A percentile compares a stretch with the other conserved stretches of the same genome.
phyloP scores from a whole-genome alignment of 1,284 basidiomycete species.

The Tilletia setariae region DNA sequence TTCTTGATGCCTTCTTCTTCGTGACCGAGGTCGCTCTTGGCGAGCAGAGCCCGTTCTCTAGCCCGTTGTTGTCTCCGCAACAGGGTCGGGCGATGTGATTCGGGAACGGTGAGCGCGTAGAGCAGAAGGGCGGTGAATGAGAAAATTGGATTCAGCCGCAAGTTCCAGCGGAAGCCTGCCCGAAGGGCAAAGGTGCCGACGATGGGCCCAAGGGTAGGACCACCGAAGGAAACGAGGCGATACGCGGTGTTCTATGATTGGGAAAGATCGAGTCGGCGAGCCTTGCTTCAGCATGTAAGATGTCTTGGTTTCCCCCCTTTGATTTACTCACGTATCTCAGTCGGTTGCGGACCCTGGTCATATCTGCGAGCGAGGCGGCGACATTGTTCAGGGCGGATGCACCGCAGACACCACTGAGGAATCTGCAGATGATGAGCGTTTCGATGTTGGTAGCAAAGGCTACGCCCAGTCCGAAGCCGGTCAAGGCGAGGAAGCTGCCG shows the following conservation, averaged over 20 bases:
- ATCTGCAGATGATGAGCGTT: constrained; percentile 20
- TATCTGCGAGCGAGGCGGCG: constrained; percentile 26
- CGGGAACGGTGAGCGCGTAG: constrained; percentile 23
- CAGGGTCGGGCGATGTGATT: constrained; percentile 20
- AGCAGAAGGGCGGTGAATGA: constrained; percentile 15
- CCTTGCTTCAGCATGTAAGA: too few relatives aligned
- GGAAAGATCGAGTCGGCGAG: neutral
- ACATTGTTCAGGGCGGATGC: constrained; percentile 23
- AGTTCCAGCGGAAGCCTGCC: constrained; percentile 26
- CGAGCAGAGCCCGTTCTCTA: neutral
- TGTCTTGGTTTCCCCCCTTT: too few relatives aligned
- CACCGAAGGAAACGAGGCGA: constrained; percentile 21
- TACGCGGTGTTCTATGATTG: constrained; percentile 20
- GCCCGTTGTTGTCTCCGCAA: constrained; percentile 6
- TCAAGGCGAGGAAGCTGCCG: constrained; percentile 12
- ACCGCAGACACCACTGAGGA: constrained; percentile 21
- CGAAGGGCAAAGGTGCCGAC: constrained; percentile 23
- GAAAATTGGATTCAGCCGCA: constrained; percentile 22
- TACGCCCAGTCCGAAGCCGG: constrained; percentile 21
- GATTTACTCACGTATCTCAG: constrained; percentile 20
- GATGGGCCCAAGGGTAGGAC: constrained; percentile 22
- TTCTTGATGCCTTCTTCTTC: neutral
- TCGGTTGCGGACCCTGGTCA: constrained; percentile 27
- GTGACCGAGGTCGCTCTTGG: neutral
- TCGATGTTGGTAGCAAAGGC: constrained; percentile 18